These are phyloP conservation scores for Cutaneotrichosporon curvatum DNA, from an alignment of 1,284 basidiomycete genomes.

Conservation along the genomic window DNA sequence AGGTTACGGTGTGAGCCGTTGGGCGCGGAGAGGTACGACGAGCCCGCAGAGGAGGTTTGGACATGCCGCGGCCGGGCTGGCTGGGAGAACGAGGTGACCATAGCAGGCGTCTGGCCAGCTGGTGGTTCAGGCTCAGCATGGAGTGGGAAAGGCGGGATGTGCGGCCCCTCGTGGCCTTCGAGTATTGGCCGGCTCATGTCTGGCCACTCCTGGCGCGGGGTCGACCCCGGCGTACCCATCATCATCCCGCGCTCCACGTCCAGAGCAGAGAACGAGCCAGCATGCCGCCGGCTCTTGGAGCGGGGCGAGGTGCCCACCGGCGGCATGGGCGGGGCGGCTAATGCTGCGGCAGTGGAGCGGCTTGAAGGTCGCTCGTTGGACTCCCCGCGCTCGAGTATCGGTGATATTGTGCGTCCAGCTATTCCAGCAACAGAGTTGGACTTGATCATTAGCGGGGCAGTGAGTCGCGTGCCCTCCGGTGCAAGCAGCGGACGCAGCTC, in stretches of 20 bases:
- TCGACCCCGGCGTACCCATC: conserved; percentile 51
- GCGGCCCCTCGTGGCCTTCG: conserved; percentile 10
- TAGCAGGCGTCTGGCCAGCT: conserved; percentile 6
- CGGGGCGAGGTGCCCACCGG: conserved; percentile 12
- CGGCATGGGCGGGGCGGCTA: conserved; percentile 2
- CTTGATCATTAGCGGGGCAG: conserved; percentile 16
- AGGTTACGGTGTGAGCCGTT: conserved; percentile 23
- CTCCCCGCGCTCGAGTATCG: conserved; percentile 30
- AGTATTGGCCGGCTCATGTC: conserved; percentile 9
- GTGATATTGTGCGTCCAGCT: conserved; percentile 42
- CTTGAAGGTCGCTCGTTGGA: not conserved
- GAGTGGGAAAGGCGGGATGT: conserved; percentile 15
- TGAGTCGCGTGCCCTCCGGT: conserved; percentile 6
- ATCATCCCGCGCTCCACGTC: conserved; percentile 82
- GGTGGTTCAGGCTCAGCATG: conserved; percentile 13
- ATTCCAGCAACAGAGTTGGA: conserved; percentile 14
- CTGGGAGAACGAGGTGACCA: conserved; percentile 20
- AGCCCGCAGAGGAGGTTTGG: conserved; percentile 33
- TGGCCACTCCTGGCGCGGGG: conserved; percentile 12
- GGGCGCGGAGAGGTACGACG: conserved; percentile 10
- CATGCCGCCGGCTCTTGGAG: conserved; percentile 65
- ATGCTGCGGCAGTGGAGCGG: not conserved
- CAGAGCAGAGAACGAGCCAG: conserved; percentile 83
- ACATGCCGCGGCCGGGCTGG: conserved; percentile 22
- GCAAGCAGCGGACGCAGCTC: conserved; percentile 60